Base-by-base conservation (phyloP, 2,329 filamentous ascomycete genomes). In the Pseudomassariella vexata region DNA sequence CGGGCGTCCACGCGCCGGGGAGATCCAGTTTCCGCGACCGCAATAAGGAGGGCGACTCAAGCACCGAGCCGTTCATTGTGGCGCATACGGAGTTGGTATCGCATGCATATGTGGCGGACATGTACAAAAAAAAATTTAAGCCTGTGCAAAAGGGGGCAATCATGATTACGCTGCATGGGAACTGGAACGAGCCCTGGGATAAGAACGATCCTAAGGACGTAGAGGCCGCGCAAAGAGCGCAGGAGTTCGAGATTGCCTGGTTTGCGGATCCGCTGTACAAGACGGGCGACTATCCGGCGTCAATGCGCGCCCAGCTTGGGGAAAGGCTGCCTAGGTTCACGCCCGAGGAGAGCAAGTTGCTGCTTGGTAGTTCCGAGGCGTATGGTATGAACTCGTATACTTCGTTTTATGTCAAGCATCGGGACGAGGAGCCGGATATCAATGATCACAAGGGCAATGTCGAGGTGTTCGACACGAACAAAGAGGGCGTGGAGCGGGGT, bases 301-400 rank as follows among this genome's bases (percentile, higher is more conserved):
- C 48, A 4, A 63, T 63, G 60, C 49, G 60, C 2, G 50, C 47
- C 5, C 58, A 60, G 30, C 55, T 63, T 1, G 59, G 56, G 6
- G 53, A 59, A 23, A 43, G 58, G 9, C 44, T 63, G 8, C 59
- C 58, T 0, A 38, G 36, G 0, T 63, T 63, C 31, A 63, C 59
- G 0, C 47, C 50, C 10, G 59, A 62, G 34, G 60, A 63, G 40
- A 55, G 53, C 34, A 48, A 38, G n/a, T 45, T 63, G 6, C 46
- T 64, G 5, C 49, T 56, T 0, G 56, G 57, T 2, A 60, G 56
- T 35, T 59, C 56, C 3, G 53, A 60, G 27, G 52, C 53, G 16
- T 64, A 63, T 30, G 61, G 60, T 19, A 64, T 64, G 57, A 63
- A 65, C 41, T 62, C 57, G 10, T 65, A 65, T 44, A 60, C 58